Conservation (phyloP, 352 stramenopile genomes). For the Pythium apleroticum region DNA sequence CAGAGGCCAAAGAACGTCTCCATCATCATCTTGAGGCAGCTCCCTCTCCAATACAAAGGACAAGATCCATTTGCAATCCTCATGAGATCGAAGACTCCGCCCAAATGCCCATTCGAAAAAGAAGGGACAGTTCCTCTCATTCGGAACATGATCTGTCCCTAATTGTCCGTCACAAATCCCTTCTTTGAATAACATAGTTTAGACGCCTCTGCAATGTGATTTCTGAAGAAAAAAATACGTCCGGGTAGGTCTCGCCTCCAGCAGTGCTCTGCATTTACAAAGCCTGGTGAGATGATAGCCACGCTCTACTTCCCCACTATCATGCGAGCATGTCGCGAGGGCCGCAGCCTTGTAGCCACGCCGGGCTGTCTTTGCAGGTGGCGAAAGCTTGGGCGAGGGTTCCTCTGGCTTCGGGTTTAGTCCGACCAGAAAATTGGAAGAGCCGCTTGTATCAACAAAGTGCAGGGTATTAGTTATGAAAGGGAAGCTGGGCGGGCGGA, state of each 20-base stretch:
- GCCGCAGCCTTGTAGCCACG: no score
- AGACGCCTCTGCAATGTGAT: not conserved
- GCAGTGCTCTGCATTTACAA: no score
- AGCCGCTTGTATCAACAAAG: not conserved
- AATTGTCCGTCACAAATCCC: conserved; percentile 1
- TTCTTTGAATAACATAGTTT: not conserved
- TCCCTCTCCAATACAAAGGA: no score
- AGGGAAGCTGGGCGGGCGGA: not conserved
- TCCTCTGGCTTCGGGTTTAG: not conserved
- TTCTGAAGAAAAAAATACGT: not conserved
- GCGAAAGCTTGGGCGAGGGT: no score
- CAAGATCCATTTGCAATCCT: no score
- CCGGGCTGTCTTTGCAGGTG: no score
- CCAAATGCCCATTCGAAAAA: not conserved
- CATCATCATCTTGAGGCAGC: no score
- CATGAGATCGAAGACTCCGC: not conserved
- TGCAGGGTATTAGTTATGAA: not conserved
- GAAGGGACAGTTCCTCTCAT: not conserved
- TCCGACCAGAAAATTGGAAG: not conserved
- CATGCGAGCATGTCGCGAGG: no score
- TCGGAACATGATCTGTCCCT: not conserved
- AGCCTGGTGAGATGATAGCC: no score
- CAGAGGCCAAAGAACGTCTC: no score
- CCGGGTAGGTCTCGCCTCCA: no score
- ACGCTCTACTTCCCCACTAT: no score